A percentile compares a stretch with the other conserved stretches of the same genome.
Conservation (phyloP, 1,139 yeast species). For the Suhomyces atakaporum region DNA sequence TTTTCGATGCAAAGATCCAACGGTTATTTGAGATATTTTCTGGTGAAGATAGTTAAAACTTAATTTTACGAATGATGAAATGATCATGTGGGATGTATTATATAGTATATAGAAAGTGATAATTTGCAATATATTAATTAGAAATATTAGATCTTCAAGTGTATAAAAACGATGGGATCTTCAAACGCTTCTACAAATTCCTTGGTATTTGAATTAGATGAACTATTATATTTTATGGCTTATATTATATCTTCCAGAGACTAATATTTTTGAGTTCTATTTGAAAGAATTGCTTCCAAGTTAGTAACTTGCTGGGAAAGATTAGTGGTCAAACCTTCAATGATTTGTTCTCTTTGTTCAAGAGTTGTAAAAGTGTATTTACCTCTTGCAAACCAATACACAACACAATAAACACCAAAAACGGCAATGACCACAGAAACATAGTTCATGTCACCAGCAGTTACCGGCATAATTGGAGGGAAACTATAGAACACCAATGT, state of each 20-base stretch:
- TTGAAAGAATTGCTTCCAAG: conserved; percentile 27
- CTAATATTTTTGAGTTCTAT: neutral
- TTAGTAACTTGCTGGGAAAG: conserved; percentile 30
- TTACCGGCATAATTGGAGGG: conserved; percentile 48
- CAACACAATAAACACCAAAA: conserved; percentile 30
- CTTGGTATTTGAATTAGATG: no score
- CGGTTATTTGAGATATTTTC: conserved; percentile 12
- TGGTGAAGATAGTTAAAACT: no score
- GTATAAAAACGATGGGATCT: no score
- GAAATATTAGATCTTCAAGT: no score
- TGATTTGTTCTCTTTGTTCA: conserved; percentile 27
- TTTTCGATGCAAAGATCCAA: conserved; percentile 12
- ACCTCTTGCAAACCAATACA: conserved; percentile 45
- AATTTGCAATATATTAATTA: neutral
- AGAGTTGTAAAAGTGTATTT: conserved; percentile 29
- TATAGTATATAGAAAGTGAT: neutral
- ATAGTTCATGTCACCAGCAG: conserved; percentile 48
- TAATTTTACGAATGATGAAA: no score
- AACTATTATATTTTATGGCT: neutral
- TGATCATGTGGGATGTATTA: neutral
- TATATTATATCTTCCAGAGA: neutral
- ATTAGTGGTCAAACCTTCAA: conserved; percentile 28
- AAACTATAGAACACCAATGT: conserved; percentile 45
- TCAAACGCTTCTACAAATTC: no score
- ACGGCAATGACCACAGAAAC: conserved; percentile 44